Evolutionary conservation across 2,329 filamentous ascomycete species (phyloP), one percentile per base, ranked within the genome.

Genomic region (Septoria linicola): DNA sequence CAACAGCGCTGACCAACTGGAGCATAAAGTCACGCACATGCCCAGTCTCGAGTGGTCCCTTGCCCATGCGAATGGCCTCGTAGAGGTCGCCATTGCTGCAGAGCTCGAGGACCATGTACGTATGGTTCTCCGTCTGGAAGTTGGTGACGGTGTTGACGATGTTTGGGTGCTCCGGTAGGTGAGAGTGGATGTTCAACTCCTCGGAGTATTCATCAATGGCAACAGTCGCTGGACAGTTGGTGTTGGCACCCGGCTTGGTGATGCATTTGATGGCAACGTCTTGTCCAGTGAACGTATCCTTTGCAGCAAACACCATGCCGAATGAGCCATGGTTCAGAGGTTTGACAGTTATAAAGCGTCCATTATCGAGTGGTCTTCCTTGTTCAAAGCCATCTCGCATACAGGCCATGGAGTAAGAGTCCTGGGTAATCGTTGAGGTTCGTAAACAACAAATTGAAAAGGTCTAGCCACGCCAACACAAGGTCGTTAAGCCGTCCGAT

Each of bases 271-370:
- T 88, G 57, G 93, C 93, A 62, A 99, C 93, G 53, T 83, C 80
- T 53, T 93, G 79, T 62, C 84, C 82, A 54, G 88, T 95, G 59
- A 78, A 70, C 59, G 84, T 77, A 70, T 99, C 90, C 69, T 80
- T 86, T 54, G 92, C 93, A 74, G 90, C 85, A 73, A 96, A 96
- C 65, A 99, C 93, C 89, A 97, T 95, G 68, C 93, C 93, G 68
- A 97, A 99, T 49, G 93, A 97, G 63, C 93, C 93, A 80, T 96
- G 90, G 70, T 99, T 99, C 75, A 99, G 87, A 51, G 93, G 91
- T 62, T 91, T 88, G 67, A 96, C 80, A 50, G 91, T 95, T 74
- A 88, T 80, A 72, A 93, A 99, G 62, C 93, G 91, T 71, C 89
- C 90, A 43, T 63, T 59, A 69, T 88, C 84, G 68, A 96, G 84